phyloP scores from a whole-genome alignment of 768 basidiomycete genomes.

The Tulasnella calospora region DNA sequence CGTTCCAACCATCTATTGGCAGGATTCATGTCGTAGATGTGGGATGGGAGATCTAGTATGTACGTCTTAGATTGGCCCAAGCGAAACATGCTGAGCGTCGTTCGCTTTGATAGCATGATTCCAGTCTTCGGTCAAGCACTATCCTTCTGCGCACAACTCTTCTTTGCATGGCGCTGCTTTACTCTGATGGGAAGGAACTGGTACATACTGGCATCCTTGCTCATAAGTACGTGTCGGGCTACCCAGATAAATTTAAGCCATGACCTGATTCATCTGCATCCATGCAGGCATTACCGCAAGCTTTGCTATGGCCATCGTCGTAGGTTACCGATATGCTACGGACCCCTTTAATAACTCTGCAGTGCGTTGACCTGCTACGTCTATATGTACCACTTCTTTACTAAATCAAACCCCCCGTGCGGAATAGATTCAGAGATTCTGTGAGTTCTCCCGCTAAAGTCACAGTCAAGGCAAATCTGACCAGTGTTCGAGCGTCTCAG shows the following conservation, averaged over 20 bases:
- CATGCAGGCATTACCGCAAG: not conserved
- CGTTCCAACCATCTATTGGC: not conserved
- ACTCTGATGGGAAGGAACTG: not conserved
- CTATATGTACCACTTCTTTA: not conserved
- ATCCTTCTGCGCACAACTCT: conserved; percentile 9
- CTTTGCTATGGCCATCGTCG: not conserved
- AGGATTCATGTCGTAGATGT: not conserved
- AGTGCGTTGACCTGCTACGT: not conserved
- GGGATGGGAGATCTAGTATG: not conserved
- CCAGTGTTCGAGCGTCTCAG: not conserved
- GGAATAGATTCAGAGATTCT: not conserved
- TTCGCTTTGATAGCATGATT: not conserved
- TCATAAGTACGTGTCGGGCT: not conserved
- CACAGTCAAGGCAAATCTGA: not conserved
- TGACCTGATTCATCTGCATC: not conserved
- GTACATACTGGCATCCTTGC: not conserved
- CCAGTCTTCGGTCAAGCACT: not conserved
- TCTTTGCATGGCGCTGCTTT: conserved; percentile 17
- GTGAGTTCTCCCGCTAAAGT: not conserved
- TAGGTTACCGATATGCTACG: not conserved
- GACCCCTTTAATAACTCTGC: not conserved
- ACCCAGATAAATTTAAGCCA: not conserved
- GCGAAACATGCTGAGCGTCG: not conserved
- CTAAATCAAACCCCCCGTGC: not conserved
- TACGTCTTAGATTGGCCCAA: not conserved